These are phyloP conservation scores for Hypericum perforatum DNA, from an alignment of 345 rosid genomes.

Conservation along the genomic window DNA sequence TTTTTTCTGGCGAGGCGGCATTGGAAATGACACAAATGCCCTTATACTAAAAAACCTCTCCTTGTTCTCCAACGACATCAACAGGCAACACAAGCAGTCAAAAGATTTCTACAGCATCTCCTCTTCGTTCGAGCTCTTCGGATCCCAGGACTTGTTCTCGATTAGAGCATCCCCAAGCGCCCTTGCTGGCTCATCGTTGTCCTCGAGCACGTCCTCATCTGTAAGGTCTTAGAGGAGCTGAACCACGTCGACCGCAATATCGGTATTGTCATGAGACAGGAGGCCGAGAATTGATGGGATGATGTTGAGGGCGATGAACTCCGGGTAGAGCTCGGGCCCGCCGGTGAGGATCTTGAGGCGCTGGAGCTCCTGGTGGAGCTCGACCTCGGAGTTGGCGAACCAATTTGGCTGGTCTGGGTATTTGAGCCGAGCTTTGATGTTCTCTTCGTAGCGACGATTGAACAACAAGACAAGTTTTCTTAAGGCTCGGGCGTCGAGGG, in stretches of 20 bases:
- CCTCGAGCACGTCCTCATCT: too few species aligned
- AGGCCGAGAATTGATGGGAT: conserved; percentile 87
- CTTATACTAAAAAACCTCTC: too few species aligned
- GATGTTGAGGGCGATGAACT: conserved; percentile 61
- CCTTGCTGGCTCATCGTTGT: conserved; percentile 70
- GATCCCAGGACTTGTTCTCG: conserved; percentile 83
- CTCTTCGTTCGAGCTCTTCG: conserved; percentile 84
- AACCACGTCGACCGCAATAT: too few species aligned
- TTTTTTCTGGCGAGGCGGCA: too few species aligned
- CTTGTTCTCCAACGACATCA: conserved; percentile 98
- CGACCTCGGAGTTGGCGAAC: conserved; percentile 81
- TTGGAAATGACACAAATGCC: too few species aligned
- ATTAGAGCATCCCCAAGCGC: conserved; percentile 56
- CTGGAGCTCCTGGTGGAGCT: conserved; percentile 81
- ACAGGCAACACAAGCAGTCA: conserved; percentile 73
- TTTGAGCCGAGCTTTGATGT: conserved; percentile 96
- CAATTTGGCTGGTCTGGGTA: conserved; percentile 79
- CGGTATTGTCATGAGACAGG: too few species aligned
- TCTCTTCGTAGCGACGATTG: conserved; percentile 96
- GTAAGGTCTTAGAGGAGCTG: too few species aligned
- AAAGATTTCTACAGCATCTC: conserved; percentile 95
- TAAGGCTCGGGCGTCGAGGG: conserved; percentile 69
- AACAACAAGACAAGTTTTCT: conserved; percentile 84
- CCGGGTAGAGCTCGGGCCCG: conserved; percentile 88
- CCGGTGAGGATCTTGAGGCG: conserved; percentile 84